Base-by-base conservation (phyloP, 2,329 filamentous ascomycete species). In the Aspergillus pseudoglaucus region DNA sequence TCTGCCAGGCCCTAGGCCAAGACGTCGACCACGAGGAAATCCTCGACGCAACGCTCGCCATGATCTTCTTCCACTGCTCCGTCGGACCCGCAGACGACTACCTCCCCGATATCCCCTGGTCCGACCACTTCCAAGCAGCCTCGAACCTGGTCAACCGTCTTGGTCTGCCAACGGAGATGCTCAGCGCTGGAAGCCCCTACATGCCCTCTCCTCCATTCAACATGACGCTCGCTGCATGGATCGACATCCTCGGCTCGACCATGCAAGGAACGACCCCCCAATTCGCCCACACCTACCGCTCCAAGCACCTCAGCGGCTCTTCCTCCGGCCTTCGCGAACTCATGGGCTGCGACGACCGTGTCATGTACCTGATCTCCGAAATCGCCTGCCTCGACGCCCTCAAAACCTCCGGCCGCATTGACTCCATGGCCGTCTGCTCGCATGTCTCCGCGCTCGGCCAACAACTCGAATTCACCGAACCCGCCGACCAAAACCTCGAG, bases 361-460 rank as follows among this genome's bases (percentile, higher is more conserved):
- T 97, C 70, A 96, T 98, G 90, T 97, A 95, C 69, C 78, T 97
- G 60, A 95, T 98, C 66, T 95, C 90, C 2, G 93, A 98, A 72
- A 95, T 97, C 60, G 88, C 91, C 47, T 97, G 93, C 69, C 82
- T 98, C 46, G 93, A 97, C 67, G 87, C 88, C 3, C 81, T 96
- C 54, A 94, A 93, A 76, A 74, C 77, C 35, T 82, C 87, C 51
- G 87, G 87, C 58, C 89, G 93, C 74, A 59, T 77, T 59, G 87
- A 95, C 58, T 85, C 93, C 62, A 84, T 93, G 55, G 82, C 83
- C 44, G 82, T 97, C 40, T 96, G 90, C 79, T 81, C 86, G 51
- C 91, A 96, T 69, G 89, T 97, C 35, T 84, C 86, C 53, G 83
- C 86, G n/a, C 82, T 97, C 6, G 91, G 88, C 41, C 81, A 87